These are phyloP conservation scores for Tubosaeta brunneosetosa DNA, from an alignment of 768 basidiomycete genomes.

Conservation along the genomic window DNA sequence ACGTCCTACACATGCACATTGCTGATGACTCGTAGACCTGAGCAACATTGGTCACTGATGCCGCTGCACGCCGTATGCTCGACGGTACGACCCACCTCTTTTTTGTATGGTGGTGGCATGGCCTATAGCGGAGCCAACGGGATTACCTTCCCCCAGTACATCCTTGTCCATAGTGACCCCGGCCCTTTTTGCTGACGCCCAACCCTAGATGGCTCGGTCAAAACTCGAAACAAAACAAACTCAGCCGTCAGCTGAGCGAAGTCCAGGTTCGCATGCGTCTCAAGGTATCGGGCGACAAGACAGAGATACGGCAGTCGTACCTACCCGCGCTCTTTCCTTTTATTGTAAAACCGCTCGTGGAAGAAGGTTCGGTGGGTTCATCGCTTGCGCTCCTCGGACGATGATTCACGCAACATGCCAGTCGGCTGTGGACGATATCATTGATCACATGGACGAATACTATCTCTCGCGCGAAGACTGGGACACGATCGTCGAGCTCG, in stretches of 20 bases:
- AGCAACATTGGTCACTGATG: conserved; percentile 96
- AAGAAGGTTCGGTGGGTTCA: conserved; percentile 64
- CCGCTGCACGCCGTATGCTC: conserved; percentile 91
- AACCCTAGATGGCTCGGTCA: conserved; percentile 87
- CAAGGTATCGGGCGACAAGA: conserved; percentile 84
- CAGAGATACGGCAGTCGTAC: conserved; percentile 88
- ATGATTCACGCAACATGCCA: not conserved
- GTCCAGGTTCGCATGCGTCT: conserved; percentile 95
- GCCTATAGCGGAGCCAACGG: conserved; percentile 63
- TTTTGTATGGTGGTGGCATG: conserved; percentile 67
- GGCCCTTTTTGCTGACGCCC: not conserved
- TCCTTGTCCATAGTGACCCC: conserved; percentile 6
- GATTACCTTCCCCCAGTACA: conserved; percentile 82
- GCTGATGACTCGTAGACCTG: conserved; percentile 47
- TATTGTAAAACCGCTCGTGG: conserved; percentile 74
- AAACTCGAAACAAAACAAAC: conserved; percentile 88
- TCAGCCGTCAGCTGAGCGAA: conserved; percentile 76
- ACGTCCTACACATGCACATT: not conserved
- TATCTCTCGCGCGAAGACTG: conserved; percentile 92
- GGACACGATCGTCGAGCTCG: conserved; percentile 93
- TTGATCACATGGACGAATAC: conserved; percentile 90
- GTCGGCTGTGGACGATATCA: conserved; percentile 72
- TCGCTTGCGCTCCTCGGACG: not conserved
- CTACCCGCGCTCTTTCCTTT: conserved; percentile 82
- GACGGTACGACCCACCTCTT: conserved; percentile 81